These are phyloP conservation scores for Sporothrix euskadiensis DNA, from an alignment of 2,329 filamentous ascomycete species.

Conservation along the genomic window DNA sequence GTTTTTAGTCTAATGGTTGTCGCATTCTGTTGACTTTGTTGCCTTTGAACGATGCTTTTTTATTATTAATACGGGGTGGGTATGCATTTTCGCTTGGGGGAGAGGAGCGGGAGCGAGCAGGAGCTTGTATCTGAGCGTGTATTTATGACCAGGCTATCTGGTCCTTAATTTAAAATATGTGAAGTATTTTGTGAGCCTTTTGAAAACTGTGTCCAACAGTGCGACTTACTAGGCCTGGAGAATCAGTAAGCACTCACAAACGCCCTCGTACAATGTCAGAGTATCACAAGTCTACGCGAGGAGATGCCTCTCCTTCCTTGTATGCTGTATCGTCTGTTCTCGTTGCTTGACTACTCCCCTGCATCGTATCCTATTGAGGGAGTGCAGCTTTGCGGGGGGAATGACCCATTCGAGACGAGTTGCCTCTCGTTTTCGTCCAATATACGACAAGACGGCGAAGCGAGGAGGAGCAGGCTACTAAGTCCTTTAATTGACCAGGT, in stretches of 20 bases:
- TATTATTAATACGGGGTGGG: neutral
- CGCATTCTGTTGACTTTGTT: conserved; percentile 1
- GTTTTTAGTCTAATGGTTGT: neutral
- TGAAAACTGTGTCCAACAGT: neutral
- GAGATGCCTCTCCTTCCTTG: neutral
- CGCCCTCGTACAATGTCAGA: neutral
- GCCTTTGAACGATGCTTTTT: neutral
- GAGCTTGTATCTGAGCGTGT: neutral
- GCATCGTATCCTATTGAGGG: neutral
- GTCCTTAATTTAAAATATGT: neutral
- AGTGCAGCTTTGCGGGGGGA: neutral
- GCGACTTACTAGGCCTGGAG: neutral
- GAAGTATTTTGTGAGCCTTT: neutral
- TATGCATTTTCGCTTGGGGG: neutral
- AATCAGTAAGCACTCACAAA: neutral
- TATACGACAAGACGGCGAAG: neutral
- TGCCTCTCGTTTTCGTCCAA: neutral
- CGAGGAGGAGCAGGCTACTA: neutral
- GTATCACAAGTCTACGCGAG: neutral
- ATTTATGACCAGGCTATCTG: neutral
- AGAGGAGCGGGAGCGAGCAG: neutral
- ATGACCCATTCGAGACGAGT: neutral
- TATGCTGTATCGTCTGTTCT: neutral
- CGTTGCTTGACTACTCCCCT: neutral
- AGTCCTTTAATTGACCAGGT: neutral